These are phyloP conservation scores for Lotmaria passim DNA, from an alignment of 208 protist species.

Conservation along the genomic window DNA sequence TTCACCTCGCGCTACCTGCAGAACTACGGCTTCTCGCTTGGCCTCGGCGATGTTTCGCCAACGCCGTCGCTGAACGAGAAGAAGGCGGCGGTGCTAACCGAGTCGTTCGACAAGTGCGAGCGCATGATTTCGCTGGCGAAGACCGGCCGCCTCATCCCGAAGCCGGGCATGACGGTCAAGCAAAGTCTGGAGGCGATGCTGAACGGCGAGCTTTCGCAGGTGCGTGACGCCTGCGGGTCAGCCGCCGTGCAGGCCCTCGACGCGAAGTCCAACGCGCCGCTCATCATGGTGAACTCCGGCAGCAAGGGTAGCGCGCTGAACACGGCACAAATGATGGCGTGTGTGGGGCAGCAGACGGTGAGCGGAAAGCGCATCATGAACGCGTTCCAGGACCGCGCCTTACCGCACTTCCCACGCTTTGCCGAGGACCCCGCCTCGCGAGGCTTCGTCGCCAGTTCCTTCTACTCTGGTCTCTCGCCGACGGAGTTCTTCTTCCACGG, in stretches of 20 bases:
- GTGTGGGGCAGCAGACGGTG: slow-evolving; percentile 99
- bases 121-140: slow-evolving; percentile 94
- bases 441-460: slow-evolving; percentile 99
- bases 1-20: slow-evolving; percentile 93
- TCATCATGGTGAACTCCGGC: slow-evolving; percentile 99
- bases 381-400: slow-evolving; percentile 97
- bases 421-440: slow-evolving; percentile 91
- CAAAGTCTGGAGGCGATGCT: slow-evolving; percentile 96
- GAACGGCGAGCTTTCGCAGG: slow-evolving; percentile 96
- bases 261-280: slow-evolving; percentile 94
- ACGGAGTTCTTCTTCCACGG: slow-evolving; percentile 99
- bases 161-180: slow-evolving; percentile 95
- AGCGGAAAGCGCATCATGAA: slow-evolving; percentile 97
- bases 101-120: slow-evolving; percentile 93
- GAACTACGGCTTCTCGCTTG: slow-evolving; percentile 99
- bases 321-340: slow-evolving; percentile 99
- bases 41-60: slow-evolving; percentile 98
- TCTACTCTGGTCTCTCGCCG: slow-evolving; percentile 98
- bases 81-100: slow-evolving; percentile 94
- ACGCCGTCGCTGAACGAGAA: slow-evolving; percentile 77
- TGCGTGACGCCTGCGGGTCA: slow-evolving; percentile 97
- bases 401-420: slow-evolving; percentile 97
- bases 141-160: slow-evolving; percentile 88
- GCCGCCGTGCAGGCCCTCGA: slow-evolving; percentile 96
- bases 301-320: slow-evolving; percentile 99